These are phyloP conservation scores for Flaveria ramosissima DNA, from an alignment of 129 eudicot species.

Conservation along the genomic window DNA sequence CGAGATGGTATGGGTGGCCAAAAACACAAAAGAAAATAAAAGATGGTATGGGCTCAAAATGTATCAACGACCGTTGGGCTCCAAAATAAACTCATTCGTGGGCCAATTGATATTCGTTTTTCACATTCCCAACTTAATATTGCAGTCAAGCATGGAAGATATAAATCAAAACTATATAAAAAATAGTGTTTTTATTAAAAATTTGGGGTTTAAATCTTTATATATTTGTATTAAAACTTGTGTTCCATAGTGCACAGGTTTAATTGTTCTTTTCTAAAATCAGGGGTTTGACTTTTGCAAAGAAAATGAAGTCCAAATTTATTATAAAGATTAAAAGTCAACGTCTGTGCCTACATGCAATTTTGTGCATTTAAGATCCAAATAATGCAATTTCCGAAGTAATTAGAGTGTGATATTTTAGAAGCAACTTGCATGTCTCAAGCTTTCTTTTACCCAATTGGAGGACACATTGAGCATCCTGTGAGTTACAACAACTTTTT, in stretches of 20 bases:
- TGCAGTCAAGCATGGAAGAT: too few relatives aligned
- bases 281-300: not conserved
- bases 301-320: constrained; percentile 11
- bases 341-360: constrained; percentile 30
- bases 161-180: too few relatives aligned
- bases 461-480: constrained; percentile 29
- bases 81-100: too few relatives aligned
- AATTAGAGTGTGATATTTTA: constrained; percentile 11
- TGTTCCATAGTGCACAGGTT: not conserved
- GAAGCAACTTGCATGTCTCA: constrained; percentile 22
- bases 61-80: too few relatives aligned
- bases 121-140: too few relatives aligned
- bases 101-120: too few relatives aligned
- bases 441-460: constrained; percentile 17
- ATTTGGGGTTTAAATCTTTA: not conserved
- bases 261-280: not conserved
- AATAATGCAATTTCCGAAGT: constrained; percentile 24
- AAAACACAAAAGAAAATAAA: too few relatives aligned
- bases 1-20: too few relatives aligned
- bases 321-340: constrained; percentile 22
- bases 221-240: not conserved
- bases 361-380: constrained; percentile 18
- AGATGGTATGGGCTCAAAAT: too few relatives aligned
- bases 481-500: constrained; percentile 34
- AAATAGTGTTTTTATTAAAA: too few relatives aligned